A percentile compares a stretch with the other conserved stretches of the same genome.
phyloP scores from a whole-genome alignment of 164 flowering plant species.

The Umbilicus rupestris region DNA sequence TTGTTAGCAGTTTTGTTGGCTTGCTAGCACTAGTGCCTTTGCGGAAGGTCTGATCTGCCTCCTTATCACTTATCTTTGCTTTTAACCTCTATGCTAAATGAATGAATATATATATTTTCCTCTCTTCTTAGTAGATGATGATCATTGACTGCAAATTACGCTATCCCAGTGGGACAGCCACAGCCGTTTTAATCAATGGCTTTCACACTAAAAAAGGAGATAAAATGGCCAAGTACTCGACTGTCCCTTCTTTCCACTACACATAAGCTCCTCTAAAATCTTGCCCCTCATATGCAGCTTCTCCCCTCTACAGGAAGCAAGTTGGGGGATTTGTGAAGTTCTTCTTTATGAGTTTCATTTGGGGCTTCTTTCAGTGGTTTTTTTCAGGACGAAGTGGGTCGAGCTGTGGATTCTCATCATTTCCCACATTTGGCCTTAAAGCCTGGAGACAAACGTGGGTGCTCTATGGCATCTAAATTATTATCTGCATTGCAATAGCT shows the following conservation, averaged over 20 bases:
- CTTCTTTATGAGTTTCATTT: slow-evolving; percentile 45
- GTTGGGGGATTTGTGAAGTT: slow-evolving; percentile 36
- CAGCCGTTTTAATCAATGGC: slow-evolving; percentile 57
- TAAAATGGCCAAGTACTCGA: slow-evolving; percentile 37
- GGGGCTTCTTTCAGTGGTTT: slow-evolving; percentile 61
- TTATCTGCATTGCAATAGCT: background rate
- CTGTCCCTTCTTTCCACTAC: background rate
- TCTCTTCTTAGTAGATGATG: slow-evolving; percentile 36
- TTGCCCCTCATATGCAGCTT: no score
- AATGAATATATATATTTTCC: background rate
- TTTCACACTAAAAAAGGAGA: slow-evolving; percentile 55
- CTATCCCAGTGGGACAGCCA: slow-evolving; percentile 68
- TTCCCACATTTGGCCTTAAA: slow-evolving; percentile 64
- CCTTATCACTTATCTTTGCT: background rate
- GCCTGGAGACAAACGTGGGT: slow-evolving; percentile 45
- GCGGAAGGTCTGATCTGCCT: slow-evolving; percentile 32
- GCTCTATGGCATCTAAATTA: background rate
- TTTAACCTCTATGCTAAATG: background rate
- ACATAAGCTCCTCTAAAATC: background rate
- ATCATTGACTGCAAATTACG: slow-evolving; percentile 46
- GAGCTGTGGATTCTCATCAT: slow-evolving; percentile 50
- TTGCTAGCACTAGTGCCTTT: slow-evolving; percentile 57
- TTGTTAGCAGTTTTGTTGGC: slow-evolving; percentile 52
- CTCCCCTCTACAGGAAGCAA: slow-evolving; percentile 36
- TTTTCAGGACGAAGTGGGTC: slow-evolving; percentile 30